Evolutionary conservation across 306 rosid species (phyloP).

Genomic region (Phaseolus lunatus): DNA sequence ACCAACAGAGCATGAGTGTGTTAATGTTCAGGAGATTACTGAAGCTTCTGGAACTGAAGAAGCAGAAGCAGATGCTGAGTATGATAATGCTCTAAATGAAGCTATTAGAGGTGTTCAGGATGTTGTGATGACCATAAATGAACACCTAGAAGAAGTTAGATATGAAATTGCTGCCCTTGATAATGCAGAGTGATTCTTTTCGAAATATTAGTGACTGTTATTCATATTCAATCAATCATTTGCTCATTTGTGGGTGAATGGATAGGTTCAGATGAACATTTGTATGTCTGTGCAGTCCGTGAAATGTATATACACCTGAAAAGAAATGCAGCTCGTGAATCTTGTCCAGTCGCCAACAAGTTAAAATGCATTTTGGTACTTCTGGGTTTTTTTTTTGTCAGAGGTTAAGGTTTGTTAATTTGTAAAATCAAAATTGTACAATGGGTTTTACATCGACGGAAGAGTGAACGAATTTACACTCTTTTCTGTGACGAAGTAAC

Average conservation of each 20-base stretch:
- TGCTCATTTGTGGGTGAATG: conserved; percentile 26
- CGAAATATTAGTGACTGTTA: not conserved
- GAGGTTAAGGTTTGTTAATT: not conserved
- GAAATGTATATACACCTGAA: conserved; percentile 46
- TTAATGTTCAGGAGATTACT: conserved; percentile 81
- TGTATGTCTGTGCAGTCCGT: conserved; percentile 10
- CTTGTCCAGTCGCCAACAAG: conserved; percentile 11
- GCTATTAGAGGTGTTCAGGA: conserved; percentile 92
- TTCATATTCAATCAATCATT: conserved; percentile 31
- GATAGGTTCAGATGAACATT: conserved; percentile 15
- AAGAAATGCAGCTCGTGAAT: conserved; percentile 35
- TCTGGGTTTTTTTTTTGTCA: not conserved
- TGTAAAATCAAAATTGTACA: no score
- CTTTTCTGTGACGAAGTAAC: not conserved
- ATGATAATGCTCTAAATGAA: conserved; percentile 86
- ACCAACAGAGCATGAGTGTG: conserved; percentile 75
- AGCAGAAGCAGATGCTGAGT: conserved; percentile 89
- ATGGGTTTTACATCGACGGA: no score
- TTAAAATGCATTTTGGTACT: not conserved
- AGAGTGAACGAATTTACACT: no score
- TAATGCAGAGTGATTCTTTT: conserved; percentile 53
- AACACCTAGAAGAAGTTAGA: conserved; percentile 91
- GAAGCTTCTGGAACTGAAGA: conserved; percentile 90
- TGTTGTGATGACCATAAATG: conserved; percentile 79
- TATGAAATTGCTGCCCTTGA: conserved; percentile 92